A percentile compares a stretch with the other conserved stretches of the same genome.
These are phyloP conservation scores for Verticillium dahliae DNA, from an alignment of 2,329 filamentous ascomycete species.

Conservation along the genomic window DNA sequence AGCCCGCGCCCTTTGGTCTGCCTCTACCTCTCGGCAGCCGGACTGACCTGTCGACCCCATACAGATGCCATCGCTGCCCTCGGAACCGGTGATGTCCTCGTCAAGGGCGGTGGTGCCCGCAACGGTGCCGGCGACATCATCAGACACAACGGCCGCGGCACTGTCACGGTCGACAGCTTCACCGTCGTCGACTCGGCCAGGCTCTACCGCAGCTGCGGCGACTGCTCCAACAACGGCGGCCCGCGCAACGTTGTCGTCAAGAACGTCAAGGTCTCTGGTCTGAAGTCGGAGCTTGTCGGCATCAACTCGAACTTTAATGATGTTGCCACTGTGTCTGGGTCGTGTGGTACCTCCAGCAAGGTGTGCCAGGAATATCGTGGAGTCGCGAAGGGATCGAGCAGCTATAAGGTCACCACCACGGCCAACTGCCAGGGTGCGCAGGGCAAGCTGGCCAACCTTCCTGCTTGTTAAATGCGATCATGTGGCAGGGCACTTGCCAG, in stretches of 20 bases:
- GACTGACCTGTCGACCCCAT: not conserved
- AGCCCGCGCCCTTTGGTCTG: not conserved
- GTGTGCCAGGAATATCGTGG: constrained; percentile 22
- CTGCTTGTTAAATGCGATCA: not conserved
- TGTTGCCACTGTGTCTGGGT: constrained; percentile 20
- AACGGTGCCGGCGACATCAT: constrained; percentile 23
- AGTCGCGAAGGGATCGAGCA: constrained; percentile 18
- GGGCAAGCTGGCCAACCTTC: not conserved
- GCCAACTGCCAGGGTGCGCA: constrained; percentile 5
- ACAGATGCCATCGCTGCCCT: constrained; percentile 1
- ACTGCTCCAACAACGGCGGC: constrained; percentile 25
- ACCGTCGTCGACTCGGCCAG: constrained; percentile 33
- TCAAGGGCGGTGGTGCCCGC: constrained; percentile 25
- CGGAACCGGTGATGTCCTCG: constrained; percentile 25
- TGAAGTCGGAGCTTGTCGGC: constrained; percentile 1
- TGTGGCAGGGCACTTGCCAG: not conserved
- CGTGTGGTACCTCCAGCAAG: constrained; percentile 17
- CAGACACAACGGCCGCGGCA: constrained; percentile 27
- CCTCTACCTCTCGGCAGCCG: not conserved
- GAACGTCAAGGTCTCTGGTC: constrained; percentile 14
- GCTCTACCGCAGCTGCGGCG: constrained; percentile 36
- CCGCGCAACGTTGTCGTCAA: constrained; percentile 6
- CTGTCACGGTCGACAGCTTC: constrained; percentile 22
- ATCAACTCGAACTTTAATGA: constrained; percentile 8
- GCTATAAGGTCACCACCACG: constrained; percentile 9